A percentile compares a stretch with the other conserved stretches of the same genome.
phyloP scores from a whole-genome alignment of 2,329 filamentous ascomycete genomes.

The Fusarium setosum region DNA sequence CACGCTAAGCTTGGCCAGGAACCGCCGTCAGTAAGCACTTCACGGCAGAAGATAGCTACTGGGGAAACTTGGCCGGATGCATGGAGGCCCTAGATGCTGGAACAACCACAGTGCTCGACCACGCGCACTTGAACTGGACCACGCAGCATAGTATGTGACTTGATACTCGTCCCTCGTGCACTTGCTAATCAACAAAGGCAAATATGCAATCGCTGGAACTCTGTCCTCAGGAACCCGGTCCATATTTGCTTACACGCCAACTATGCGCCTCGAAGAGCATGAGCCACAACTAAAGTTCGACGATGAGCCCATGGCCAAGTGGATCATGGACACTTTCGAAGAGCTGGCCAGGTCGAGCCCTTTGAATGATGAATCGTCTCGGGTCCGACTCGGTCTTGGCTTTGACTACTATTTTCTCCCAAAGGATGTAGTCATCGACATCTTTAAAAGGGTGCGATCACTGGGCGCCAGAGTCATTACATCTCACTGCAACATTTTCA shows the following conservation, averaged over 20 bases:
- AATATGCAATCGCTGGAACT: slow-evolving; percentile 4
- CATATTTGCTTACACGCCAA: slow-evolving; percentile 10
- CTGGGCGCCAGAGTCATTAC: neutral
- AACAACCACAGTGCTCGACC: slow-evolving; percentile 24
- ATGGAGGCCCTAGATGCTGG: slow-evolving; percentile 24
- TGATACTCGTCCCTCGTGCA: neutral
- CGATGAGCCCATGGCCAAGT: neutral
- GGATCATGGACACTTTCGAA: slow-evolving; percentile 10
- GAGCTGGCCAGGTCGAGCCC: neutral
- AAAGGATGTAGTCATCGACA: neutral
- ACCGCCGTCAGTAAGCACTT: neutral
- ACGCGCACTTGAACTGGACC: slow-evolving; percentile 19
- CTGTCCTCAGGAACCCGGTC: slow-evolving; percentile 7
- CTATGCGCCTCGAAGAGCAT: neutral
- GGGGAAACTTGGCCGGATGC: slow-evolving; percentile 24
- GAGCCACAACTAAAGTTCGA: neutral
- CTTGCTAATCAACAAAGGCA: neutral
- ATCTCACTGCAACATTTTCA: neutral
- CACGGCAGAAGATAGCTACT: slow-evolving; percentile 7
- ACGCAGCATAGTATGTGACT: neutral
- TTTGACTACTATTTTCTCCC: slow-evolving; percentile 5
- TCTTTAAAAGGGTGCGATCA: neutral
- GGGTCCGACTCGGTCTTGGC: slow-evolving; percentile 13
- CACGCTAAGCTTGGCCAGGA: neutral
- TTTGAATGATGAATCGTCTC: neutral